Percentiles rank a stretch among this genome's conserved stretches.
These are phyloP conservation scores for Senecio squalidus DNA, from an alignment of 140 eudicot genomes.

Conservation along the genomic window DNA sequence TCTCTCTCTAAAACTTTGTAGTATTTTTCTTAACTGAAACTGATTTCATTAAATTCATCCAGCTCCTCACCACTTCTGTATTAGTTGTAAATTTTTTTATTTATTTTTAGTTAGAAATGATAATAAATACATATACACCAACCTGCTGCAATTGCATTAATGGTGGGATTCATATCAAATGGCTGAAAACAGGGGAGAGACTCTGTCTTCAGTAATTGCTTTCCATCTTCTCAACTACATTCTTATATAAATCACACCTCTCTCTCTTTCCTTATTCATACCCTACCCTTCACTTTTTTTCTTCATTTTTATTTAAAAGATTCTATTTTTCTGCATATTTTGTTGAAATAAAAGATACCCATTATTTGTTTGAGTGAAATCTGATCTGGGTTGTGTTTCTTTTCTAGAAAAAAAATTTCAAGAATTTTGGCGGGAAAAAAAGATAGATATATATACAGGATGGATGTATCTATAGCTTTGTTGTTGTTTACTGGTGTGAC, in stretches of 20 bases:
- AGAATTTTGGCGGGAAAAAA: conserved; percentile 30
- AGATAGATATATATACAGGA: conserved; percentile 7
- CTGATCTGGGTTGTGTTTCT: conserved; percentile 19
- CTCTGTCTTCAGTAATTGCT: conserved; percentile 74
- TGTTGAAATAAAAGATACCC: conserved; percentile 15
- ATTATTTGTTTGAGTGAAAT: conserved; percentile 2
- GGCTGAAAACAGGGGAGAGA: conserved; percentile 35
- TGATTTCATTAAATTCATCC: conserved; percentile 51
- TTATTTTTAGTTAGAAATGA: no score
- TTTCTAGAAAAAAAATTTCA: conserved; percentile 5
- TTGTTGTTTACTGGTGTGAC: conserved; percentile 54
- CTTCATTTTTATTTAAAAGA: neutral
- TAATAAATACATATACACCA: conserved; percentile 40
- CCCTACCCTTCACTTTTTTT: conserved; percentile 10
- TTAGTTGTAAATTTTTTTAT: conserved; percentile 58
- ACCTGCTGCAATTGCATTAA: conserved; percentile 65
- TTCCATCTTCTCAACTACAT: conserved; percentile 36
- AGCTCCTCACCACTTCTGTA: conserved; percentile 54
- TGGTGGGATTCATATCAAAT: conserved; percentile 57
- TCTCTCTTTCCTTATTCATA: conserved; percentile 11
- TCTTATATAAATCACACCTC: conserved; percentile 60
- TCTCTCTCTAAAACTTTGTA: conserved; percentile 21
- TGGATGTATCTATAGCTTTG: conserved; percentile 64
- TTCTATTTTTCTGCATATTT: conserved; percentile 7
- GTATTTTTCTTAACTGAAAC: no score